Evolutionary conservation across 176 grass and related monocot genomes (phyloP).

Genomic region (Chrysopogon serrulatus): DNA sequence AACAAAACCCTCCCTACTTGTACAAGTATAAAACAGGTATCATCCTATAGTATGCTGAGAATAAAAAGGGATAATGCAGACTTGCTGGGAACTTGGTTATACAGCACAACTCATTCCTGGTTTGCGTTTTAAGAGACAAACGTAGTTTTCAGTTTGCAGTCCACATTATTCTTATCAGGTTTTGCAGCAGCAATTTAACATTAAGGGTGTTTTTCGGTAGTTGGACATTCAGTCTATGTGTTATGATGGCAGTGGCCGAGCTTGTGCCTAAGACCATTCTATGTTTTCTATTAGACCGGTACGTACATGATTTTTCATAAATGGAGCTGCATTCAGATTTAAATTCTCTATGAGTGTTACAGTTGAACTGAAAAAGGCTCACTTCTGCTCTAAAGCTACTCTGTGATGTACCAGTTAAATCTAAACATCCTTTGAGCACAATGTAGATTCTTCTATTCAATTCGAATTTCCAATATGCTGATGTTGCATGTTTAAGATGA

Average conservation of each 20-base stretch:
- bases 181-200: background rate
- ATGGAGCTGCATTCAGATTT: background rate
- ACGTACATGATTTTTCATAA: background rate
- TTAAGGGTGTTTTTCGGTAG: background rate
- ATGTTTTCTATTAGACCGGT: background rate
- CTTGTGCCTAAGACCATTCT: background rate
- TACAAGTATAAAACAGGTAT: background rate
- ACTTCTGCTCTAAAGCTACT: background rate
- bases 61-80: background rate
- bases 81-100: background rate
- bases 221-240: background rate
- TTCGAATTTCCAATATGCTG: background rate
- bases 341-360: background rate
- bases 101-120: background rate
- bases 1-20: background rate
- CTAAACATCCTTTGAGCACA: background rate
- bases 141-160: background rate
- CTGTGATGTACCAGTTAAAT: background rate
- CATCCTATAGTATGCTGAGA: background rate
- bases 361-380: background rate
- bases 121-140: background rate
- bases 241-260: background rate
- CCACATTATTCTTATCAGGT: background rate
- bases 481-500: background rate
- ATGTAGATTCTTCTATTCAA: background rate